These are phyloP conservation scores for Nothophytophthora sp. DNA, from an alignment of 352 stramenopile genomes.

Conservation along the genomic window DNA sequence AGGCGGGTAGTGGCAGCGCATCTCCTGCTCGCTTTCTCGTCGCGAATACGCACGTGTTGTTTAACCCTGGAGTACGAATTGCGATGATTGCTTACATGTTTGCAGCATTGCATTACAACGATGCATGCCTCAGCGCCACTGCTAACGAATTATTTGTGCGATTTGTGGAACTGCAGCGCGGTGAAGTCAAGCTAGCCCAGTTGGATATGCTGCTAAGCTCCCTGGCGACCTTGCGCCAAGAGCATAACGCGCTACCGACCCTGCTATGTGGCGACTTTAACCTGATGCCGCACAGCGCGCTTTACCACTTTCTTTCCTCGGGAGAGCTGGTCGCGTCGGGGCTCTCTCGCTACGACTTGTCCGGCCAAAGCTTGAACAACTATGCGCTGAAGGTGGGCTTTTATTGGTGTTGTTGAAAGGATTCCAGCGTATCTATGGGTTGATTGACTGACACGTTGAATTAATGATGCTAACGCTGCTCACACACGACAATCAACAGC, in stretches of 20 bases:
- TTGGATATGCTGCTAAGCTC: slow-evolving; percentile 45
- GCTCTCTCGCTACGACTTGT: slow-evolving; percentile 48
- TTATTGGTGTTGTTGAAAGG: neutral
- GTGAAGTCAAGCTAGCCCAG: slow-evolving; percentile 70
- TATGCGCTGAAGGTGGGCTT: slow-evolving; percentile 23
- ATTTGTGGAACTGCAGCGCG: slow-evolving; percentile 32
- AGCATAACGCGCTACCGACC: slow-evolving; percentile 28
- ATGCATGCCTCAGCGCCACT: too few relatives aligned
- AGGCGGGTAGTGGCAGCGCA: slow-evolving; percentile 2
- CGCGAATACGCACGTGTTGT: slow-evolving; percentile 72
- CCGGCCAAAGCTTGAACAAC: slow-evolving; percentile 37
- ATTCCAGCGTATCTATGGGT: too few relatives aligned
- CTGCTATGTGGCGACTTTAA: slow-evolving; percentile 76
- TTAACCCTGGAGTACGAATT: slow-evolving; percentile 67
- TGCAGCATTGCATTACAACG: neutral
- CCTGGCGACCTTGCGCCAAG: slow-evolving; percentile 25
- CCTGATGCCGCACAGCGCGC: slow-evolving; percentile 54
- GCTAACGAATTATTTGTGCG: slow-evolving; percentile 5
- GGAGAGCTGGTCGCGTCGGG: slow-evolving; percentile 44
- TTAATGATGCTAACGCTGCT: neutral
- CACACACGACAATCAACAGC: slow-evolving; percentile 12
- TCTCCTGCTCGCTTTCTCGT: slow-evolving; percentile 41
- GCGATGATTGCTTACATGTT: neutral
- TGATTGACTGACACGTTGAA: too few relatives aligned
- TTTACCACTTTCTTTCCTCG: slow-evolving; percentile 63